Conservation (phyloP, 2,329 filamentous ascomycete genomes). For the Corniculantispora saksenae region DNA sequence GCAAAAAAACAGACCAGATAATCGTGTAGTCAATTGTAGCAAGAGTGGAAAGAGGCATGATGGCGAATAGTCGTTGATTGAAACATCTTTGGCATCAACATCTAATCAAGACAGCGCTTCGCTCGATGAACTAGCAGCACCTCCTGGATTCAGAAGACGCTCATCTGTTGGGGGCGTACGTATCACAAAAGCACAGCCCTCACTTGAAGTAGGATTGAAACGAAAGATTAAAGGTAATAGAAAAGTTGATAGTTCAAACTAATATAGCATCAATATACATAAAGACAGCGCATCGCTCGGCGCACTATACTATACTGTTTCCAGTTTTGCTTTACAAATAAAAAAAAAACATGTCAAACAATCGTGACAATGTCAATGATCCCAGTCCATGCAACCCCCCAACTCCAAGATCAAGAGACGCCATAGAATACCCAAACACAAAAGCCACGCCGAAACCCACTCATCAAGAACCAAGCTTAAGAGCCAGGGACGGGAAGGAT, state of each 20-base stretch:
- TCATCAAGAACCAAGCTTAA: constrained; percentile 21
- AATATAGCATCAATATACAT: constrained; percentile 8
- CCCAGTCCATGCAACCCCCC: background rate
- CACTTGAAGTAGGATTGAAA: background rate
- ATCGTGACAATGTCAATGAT: no score
- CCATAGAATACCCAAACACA: constrained; percentile 5
- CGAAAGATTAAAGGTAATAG: background rate
- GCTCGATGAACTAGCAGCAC: no score
- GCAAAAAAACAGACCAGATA: no score
- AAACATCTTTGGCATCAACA: no score
- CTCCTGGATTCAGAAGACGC: no score
- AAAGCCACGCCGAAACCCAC: constrained; percentile 17
- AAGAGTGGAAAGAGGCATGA: no score
- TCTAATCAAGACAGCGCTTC: no score
- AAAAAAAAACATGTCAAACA: background rate
- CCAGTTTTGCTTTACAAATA: background rate
- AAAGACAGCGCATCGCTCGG: background rate
- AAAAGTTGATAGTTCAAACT: background rate
- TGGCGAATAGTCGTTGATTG: no score
- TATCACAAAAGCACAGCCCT: background rate
- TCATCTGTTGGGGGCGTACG: no score
- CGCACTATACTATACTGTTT: background rate
- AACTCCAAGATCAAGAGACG: background rate
- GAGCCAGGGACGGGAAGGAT: constrained; percentile 41
- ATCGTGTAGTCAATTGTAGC: no score